Conservation (phyloP, 2,329 filamentous ascomycete species). For the Emydomyces testavorans region DNA sequence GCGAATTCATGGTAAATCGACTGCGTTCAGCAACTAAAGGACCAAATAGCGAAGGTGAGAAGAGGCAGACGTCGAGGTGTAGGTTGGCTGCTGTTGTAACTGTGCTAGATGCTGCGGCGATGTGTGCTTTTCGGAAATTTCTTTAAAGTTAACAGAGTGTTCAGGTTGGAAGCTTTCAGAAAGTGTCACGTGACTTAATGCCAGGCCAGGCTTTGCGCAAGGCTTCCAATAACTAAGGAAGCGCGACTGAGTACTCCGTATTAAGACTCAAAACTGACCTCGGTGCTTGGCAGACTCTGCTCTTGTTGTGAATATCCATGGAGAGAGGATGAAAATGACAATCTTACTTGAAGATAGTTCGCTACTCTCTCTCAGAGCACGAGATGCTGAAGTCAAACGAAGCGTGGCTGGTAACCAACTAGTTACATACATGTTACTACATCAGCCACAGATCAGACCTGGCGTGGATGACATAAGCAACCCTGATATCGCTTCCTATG, state of each 20-base stretch:
- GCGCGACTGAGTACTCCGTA: too few species aligned
- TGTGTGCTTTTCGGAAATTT: not conserved
- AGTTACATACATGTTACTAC: too few species aligned
- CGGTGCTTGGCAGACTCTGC: too few species aligned
- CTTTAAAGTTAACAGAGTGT: conserved; percentile 7
- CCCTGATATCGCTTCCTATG: not conserved
- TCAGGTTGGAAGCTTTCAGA: not conserved
- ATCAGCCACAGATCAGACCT: too few species aligned
- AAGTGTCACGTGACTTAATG: not conserved
- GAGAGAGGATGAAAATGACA: too few species aligned
- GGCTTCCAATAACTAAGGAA: not conserved
- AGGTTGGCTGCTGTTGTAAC: not conserved
- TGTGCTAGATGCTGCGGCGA: not conserved
- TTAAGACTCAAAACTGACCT: too few species aligned
- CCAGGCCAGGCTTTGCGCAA: too few species aligned
- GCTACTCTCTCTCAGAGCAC: too few species aligned
- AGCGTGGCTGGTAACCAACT: not conserved
- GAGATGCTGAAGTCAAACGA: too few species aligned
- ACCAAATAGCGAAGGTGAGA: not conserved
- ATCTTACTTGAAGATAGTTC: too few species aligned
- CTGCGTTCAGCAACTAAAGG: not conserved
- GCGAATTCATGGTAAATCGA: conserved; percentile 21
- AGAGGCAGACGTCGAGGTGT: not conserved
- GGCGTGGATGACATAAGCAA: not conserved
- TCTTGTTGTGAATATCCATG: too few species aligned